Percentiles rank a stretch among this genome's conserved stretches.
These are phyloP conservation scores for Bolboschoenoplectus hybrid DNA, from an alignment of 202 grass and related monocot genomes.

Conservation along the genomic window DNA sequence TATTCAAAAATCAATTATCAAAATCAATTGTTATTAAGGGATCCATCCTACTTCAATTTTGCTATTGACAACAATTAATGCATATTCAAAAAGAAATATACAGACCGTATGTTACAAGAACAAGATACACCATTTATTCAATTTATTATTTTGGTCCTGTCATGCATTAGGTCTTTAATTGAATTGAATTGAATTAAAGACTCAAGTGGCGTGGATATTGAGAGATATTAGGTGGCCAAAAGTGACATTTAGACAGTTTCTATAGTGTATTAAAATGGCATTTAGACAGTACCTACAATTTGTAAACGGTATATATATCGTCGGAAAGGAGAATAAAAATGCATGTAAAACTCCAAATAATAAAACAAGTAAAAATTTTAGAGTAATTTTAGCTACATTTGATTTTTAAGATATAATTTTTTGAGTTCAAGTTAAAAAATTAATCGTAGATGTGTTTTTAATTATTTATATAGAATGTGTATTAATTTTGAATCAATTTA, in stretches of 20 bases:
- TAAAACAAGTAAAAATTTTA: neutral
- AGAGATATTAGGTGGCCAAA: conserved; percentile 28
- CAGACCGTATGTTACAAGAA: neutral
- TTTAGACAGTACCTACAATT: neutral
- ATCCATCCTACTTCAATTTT: neutral
- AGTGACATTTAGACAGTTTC: conserved; percentile 9
- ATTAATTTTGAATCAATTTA: too few relatives aligned
- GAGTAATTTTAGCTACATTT: too few relatives aligned
- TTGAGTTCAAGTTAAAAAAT: too few relatives aligned
- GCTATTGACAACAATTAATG: neutral
- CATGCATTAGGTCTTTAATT: neutral
- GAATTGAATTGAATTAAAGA: neutral
- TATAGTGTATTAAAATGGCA: neutral
- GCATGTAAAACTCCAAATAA: neutral
- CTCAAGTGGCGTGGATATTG: neutral
- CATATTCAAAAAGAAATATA: neutral
- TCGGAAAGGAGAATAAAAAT: neutral
- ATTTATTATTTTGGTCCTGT: conserved; percentile 5
- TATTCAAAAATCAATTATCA: too few relatives aligned
- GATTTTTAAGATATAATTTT: too few relatives aligned
- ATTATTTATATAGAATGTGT: too few relatives aligned
- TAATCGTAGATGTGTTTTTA: too few relatives aligned
- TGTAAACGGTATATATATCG: neutral
- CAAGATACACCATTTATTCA: neutral
- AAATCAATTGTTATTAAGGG: too few relatives aligned